A percentile compares a stretch with the other conserved stretches of the same genome.
phyloP scores from a whole-genome alignment of 768 basidiomycete genomes.

The Crucibulum laeve region DNA sequence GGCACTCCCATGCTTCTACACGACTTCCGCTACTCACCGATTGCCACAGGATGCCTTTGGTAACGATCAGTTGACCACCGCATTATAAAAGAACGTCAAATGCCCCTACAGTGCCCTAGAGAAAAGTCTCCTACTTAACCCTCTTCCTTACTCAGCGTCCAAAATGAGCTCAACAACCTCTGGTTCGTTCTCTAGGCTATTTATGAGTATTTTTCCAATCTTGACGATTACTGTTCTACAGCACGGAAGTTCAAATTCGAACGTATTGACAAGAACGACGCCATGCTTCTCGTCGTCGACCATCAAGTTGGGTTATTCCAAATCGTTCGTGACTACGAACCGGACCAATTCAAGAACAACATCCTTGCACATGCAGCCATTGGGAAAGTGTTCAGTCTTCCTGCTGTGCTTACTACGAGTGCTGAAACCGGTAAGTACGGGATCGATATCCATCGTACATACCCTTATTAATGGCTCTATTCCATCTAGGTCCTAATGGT shows the following conservation, averaged over 20 bases:
- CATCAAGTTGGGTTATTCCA: conserved; percentile 45
- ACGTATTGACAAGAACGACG: conserved; percentile 40
- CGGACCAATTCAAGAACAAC: conserved; percentile 36
- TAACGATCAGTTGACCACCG: too few relatives aligned
- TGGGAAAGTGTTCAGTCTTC: conserved; percentile 39
- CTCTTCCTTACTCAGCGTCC: too few relatives aligned
- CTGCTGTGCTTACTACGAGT: conserved; percentile 40
- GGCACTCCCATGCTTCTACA: too few relatives aligned
- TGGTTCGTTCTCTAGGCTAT: too few relatives aligned
- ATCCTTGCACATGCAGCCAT: conserved; percentile 43
- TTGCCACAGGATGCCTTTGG: too few relatives aligned
- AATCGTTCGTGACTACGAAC: conserved; percentile 34
- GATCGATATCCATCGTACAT: neutral
- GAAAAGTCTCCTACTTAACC: too few relatives aligned
- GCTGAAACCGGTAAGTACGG: conserved; percentile 32
- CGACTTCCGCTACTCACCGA: too few relatives aligned
- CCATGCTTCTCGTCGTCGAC: conserved; percentile 39
- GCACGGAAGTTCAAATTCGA: conserved; percentile 22
- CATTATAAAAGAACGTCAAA: too few relatives aligned
- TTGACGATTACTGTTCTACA: too few relatives aligned
- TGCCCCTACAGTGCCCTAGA: too few relatives aligned
- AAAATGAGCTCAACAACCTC: too few relatives aligned
- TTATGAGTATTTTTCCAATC: too few relatives aligned
- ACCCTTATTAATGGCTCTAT: neutral
- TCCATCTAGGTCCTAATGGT: conserved; percentile 38